Base-by-base conservation (phyloP, 495 filamentous ascomycete genomes). In the Amniculicola lignicola region DNA sequence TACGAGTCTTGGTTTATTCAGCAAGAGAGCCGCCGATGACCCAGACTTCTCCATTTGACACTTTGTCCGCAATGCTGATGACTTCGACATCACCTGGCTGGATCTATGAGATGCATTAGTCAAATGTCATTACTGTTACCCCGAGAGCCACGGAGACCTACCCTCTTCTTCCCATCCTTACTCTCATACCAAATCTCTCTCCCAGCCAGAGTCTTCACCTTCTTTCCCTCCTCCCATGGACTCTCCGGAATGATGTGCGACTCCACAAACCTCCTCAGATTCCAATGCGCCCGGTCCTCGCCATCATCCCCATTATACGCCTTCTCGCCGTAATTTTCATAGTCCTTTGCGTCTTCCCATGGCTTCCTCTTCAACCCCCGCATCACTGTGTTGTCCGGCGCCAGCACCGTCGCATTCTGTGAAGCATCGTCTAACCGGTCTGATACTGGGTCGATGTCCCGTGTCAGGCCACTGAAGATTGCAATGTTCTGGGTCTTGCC, bases 291-390 rank as follows among this genome's bases (percentile, higher is more conserved):
- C 22, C 91, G 75, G 50, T 92, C 87, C 54, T 86, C 83, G 0
- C 94, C 94, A 12, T 80, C 82, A 0, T 77, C 70, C 0, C 93
- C 93, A 29, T 87, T 80, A 67, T 97, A 97, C 3, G 89, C 90
- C 27, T 84, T 68, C n/a, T 79, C 74, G 0, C 92, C 92, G 15
- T 89, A 74, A 5, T 72, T 73, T 2, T 72, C 73, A 67, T 95
- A 95, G 51, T 98, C 94, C 33, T 81, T 70, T 0, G 88, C 83
- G 57, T 94, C 84, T 62, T 98, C 92, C 93, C 93, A 98, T 1
- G 93, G 93, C 66, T 97, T 97, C 51, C 88, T 76, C 0, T 90
- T 89, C 33, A 97, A 76, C 1, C 71, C 78, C 59, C 85, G 85
- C 57, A 98, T 81, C 0, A 82, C 89, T 33, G 79, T 82, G 70